A percentile compares a stretch with the other conserved stretches of the same genome.
Evolutionary conservation across 2,329 filamentous ascomycete species (phyloP).

Genomic region (Diplocarpon mali): DNA sequence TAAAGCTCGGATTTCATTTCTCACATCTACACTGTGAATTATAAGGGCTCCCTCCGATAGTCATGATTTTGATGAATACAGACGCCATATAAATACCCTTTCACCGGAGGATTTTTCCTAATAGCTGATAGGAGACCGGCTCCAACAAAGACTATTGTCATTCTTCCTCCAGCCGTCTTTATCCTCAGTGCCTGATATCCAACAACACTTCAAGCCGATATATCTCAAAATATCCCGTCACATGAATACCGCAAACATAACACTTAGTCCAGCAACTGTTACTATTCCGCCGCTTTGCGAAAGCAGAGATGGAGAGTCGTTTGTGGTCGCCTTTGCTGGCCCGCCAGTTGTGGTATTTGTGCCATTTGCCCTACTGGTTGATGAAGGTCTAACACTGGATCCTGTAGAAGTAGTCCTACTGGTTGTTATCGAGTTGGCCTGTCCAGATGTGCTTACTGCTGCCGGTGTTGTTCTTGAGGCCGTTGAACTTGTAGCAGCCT

Average conservation of each 20-base stretch:
- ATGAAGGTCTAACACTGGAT: background rate
- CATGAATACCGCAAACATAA: constrained; percentile 26
- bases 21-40: too few species aligned
- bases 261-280: constrained; percentile 22
- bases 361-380: constrained; percentile 29
- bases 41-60: too few species aligned
- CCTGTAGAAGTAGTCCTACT: background rate
- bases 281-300: constrained; percentile 22
- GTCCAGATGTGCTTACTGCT: constrained; percentile 4
- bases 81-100: background rate
- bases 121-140: background rate
- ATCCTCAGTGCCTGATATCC: background rate
- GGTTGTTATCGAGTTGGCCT: background rate
- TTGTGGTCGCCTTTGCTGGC: constrained; percentile 11
- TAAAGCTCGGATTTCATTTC: too few species aligned
- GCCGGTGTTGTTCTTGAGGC: constrained; percentile 6
- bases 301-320: constrained; percentile 15
- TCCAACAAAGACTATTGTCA: background rate
- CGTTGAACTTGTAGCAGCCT: constrained; percentile 3
- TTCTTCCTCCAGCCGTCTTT: background rate
- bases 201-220: background rate
- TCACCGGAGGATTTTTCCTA: background rate
- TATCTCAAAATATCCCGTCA: constrained; percentile 7
- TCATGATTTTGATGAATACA: background rate
- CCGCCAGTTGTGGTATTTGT: constrained; percentile 10